Base-by-base conservation (phyloP, 306 rosid genomes). In the Cucumis melo region DNA sequence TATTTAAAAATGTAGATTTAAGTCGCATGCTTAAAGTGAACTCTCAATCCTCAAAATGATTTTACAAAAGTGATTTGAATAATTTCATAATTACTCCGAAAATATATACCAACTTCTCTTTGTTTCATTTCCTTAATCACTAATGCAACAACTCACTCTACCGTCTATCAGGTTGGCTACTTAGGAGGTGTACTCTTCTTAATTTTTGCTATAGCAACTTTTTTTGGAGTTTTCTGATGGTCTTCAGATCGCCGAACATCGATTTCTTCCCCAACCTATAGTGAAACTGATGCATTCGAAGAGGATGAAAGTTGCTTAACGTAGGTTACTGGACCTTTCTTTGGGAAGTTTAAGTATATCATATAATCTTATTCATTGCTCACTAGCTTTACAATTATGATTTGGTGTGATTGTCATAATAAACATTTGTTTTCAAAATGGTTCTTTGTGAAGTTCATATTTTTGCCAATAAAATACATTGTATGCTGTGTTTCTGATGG, bases 101-200 rank as follows among this genome's bases (percentile, higher is more conserved):
- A 46, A 46, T 5, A 46, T 44, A 3, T 5, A 46, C 84, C 59
- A 62, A 79, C 48, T 78, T 36, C 55, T 0, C 53, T 46, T 46
- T 10, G 50, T 1, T 46, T 46, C 48, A 27, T 2, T 27, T 27
- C 44, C 44, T 39, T 41, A 41, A 41, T 41, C 44, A 41, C 15
- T 46, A 46, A 46, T 46, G 53, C 17, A 46, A 46, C 16, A 46
- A 64, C 63, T 83, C 64, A 20, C 68, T 76, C 68, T 68, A 48
- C 85, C 64, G 75, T 85, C 62, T 65, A 53, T 86, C 93, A 95
- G 97, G 99, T 95, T 79, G 98, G 99, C 79, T 90, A 89, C 78
- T 64, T 90, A 85, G 98, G 98, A 38, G 99, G 99, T 80, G 88
- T 80, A 62, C 83, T 95, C 74, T 92, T 95, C 82, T 85, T 95